Conservation (phyloP, 192 early-diverging fungal genomes). For the Paraglomus occultum region DNA sequence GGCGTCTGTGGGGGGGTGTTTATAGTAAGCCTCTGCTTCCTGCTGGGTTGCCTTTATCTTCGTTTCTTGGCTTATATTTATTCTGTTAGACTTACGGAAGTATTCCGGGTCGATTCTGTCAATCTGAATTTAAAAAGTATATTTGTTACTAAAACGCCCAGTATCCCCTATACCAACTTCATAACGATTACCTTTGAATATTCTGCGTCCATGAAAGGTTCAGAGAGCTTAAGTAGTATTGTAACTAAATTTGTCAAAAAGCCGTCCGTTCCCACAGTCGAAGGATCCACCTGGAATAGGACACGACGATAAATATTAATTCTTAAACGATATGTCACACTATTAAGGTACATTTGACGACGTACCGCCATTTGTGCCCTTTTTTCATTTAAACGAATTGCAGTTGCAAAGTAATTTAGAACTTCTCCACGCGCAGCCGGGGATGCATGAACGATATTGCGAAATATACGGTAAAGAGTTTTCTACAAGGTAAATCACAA, state of each 20-base stretch:
- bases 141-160: background rate
- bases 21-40: conserved; percentile 59
- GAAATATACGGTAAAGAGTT: conserved; percentile 49
- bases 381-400: conserved; percentile 61
- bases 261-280: conserved; percentile 78
- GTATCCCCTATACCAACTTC: conserved; percentile 5
- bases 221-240: conserved; percentile 66
- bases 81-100: conserved; percentile 56
- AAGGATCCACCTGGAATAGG: conserved; percentile 75
- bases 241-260: conserved; percentile 77
- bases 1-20: background rate
- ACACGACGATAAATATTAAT: conserved; percentile 68
- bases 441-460: conserved; percentile 67
- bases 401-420: conserved; percentile 63
- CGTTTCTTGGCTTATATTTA: conserved; percentile 70
- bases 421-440: conserved; percentile 55
- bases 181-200: conserved; percentile 60
- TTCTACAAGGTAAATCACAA: background rate
- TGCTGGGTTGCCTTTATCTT: conserved; percentile 76
- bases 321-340: conserved; percentile 39
- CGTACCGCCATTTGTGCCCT: conserved; percentile 73
- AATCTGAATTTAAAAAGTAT: conserved; percentile 39
- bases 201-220: conserved; percentile 81
- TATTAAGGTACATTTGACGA: background rate
- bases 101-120: conserved; percentile 75